These are phyloP conservation scores for Soucietia sequanensis DNA, from an alignment of 805 yeast species.

Conservation along the genomic window DNA sequence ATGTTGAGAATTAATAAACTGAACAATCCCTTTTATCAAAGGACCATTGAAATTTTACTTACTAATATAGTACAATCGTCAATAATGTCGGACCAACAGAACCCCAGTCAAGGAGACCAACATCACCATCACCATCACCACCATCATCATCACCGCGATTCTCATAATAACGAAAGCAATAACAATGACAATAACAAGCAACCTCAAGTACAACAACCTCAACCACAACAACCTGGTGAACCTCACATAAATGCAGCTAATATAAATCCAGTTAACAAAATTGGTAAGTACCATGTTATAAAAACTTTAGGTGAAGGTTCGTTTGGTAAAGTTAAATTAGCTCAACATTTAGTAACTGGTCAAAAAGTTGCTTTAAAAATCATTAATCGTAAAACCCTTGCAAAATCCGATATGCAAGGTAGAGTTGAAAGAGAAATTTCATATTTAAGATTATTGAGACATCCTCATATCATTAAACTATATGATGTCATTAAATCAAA, in stretches of 20 bases:
- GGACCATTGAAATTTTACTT: too few relatives aligned
- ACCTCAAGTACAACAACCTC: conserved; percentile 5
- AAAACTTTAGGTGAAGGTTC: conserved; percentile 96
- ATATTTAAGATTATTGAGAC: conserved; percentile 81
- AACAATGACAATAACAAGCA: too few relatives aligned
- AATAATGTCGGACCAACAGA: conserved; percentile 9
- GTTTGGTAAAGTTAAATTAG: conserved; percentile 92
- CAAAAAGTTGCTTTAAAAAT: conserved; percentile 91
- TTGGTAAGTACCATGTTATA: conserved; percentile 91
- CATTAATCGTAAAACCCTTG: conserved; percentile 86
- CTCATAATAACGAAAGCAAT: conserved; percentile 7
- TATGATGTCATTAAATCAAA: conserved; percentile 94
- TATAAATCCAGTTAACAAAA: conserved; percentile 45
- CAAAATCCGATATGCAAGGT: conserved; percentile 96
- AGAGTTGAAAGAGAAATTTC: conserved; percentile 93
- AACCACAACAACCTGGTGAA: conserved; percentile 16
- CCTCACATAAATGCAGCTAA: conserved; percentile 30
- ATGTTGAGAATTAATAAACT: too few relatives aligned
- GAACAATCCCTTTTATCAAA: too few relatives aligned
- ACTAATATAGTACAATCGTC: not conserved
- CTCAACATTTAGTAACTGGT: conserved; percentile 86
- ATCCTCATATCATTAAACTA: conserved; percentile 93
- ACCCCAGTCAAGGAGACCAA: conserved; percentile 8
- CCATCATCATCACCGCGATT: conserved; percentile 20
- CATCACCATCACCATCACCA: conserved; percentile 19